Conservation (phyloP, 169 alveolate species). For the Cryptosporidium ryanae region DNA sequence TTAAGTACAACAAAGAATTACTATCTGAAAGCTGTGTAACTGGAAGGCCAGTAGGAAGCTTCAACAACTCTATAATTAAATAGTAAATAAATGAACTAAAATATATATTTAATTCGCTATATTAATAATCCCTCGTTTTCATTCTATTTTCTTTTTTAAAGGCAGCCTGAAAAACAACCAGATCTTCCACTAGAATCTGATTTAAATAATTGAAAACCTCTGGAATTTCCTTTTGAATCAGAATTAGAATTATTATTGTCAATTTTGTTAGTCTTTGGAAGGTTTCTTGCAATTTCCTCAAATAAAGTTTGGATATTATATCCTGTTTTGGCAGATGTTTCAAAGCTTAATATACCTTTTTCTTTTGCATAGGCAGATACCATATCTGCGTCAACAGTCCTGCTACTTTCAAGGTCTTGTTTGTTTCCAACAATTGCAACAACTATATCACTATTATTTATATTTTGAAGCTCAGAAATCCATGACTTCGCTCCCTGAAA, state of each 20-base stretch:
- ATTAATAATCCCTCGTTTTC: neutral
- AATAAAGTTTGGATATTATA: constrained; percentile 88
- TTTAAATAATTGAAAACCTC: constrained; percentile 65
- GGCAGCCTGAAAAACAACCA: constrained; percentile 10
- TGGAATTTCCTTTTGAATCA: constrained; percentile 14
- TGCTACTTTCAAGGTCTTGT: constrained; percentile 85
- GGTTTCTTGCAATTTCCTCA: constrained; percentile 81
- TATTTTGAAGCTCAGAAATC: constrained; percentile 87
- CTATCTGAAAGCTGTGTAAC: constrained; percentile 57
- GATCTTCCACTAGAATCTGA: constrained; percentile 34
- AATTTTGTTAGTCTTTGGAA: constrained; percentile 39
- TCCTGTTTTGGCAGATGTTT: constrained; percentile 92
- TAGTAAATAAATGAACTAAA: neutral
- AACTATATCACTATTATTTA: constrained; percentile 85
- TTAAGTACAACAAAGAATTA: constrained; percentile 58
- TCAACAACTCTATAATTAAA: constrained; percentile 8
- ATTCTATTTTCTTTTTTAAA: neutral
- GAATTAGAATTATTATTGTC: constrained; percentile 8
- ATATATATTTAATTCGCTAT: constrained; percentile 1
- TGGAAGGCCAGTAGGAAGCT: constrained; percentile 69
- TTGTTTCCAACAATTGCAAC: constrained; percentile 91
- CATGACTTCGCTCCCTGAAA: constrained; percentile 90
- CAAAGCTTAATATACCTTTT: constrained; percentile 88
- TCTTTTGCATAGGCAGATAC: constrained; percentile 89
- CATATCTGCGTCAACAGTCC: constrained; percentile 87